Conservation (phyloP, 2,329 filamentous ascomycete species). For the Venturiaceae sp. region DNA sequence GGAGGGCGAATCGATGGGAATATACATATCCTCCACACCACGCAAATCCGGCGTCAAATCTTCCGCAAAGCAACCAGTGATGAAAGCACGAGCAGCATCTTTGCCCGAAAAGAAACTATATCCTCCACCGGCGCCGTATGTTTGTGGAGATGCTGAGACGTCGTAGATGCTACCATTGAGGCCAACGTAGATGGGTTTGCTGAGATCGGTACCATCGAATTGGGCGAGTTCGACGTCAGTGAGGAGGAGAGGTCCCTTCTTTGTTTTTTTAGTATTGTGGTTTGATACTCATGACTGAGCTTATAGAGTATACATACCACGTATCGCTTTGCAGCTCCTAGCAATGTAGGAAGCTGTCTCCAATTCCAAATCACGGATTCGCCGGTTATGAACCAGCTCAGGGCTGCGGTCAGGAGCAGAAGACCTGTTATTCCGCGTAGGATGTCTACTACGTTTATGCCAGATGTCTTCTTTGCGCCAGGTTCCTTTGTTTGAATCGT, state of each 20-base stretch:
- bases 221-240: slow-evolving; percentile 63
- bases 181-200: slow-evolving; percentile 77
- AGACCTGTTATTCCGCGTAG: not conserved
- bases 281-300: not conserved
- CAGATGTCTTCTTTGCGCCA: not conserved
- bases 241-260: slow-evolving; percentile 53
- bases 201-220: slow-evolving; percentile 69
- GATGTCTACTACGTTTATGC: not conserved
- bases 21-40: slow-evolving; percentile 79
- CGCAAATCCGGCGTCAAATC: slow-evolving; percentile 78
- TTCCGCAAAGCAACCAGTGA: slow-evolving; percentile 85
- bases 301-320: slow-evolving; percentile 39
- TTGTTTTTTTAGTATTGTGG: not conserved
- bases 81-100: slow-evolving; percentile 80
- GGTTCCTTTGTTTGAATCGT: not conserved
- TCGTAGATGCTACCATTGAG: slow-evolving; percentile 85
- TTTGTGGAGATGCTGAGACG: slow-evolving; percentile 44
- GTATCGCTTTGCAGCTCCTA: slow-evolving; percentile 48
- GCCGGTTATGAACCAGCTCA: slow-evolving; percentile 28
- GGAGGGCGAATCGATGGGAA: slow-evolving; percentile 48
- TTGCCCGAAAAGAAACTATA: slow-evolving; percentile 81
- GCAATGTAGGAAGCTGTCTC: slow-evolving; percentile 51
- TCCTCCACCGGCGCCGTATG: slow-evolving; percentile 60
- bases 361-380: slow-evolving; percentile 57
- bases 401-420: slow-evolving; percentile 21